Conservation (phyloP, 169 alveolate genomes). For the Plasmodium reichenowi region DNA sequence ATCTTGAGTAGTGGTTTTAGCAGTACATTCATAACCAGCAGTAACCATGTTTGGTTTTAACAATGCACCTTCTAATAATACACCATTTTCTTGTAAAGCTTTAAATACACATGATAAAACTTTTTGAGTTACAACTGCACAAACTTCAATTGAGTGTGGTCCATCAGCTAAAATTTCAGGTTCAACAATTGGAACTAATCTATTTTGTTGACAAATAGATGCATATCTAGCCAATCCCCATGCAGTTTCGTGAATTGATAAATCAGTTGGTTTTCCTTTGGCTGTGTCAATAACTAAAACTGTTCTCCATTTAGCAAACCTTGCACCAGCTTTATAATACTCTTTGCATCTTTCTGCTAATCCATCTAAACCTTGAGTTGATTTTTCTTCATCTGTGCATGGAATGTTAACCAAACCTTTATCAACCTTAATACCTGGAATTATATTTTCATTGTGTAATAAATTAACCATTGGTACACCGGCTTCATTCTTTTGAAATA, state of each 20-base stretch:
- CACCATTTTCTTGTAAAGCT: constrained; percentile 95
- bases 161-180: constrained; percentile 99
- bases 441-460: constrained; percentile 92
- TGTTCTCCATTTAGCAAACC: constrained; percentile 99
- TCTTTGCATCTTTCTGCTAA: constrained; percentile 96
- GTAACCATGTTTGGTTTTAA: constrained; percentile 99
- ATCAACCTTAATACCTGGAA: constrained; percentile 99
- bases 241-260: constrained; percentile 95
- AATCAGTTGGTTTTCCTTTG: constrained; percentile 93
- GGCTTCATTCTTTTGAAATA: constrained; percentile 93
- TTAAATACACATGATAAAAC: constrained; percentile 95
- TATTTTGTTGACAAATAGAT: constrained; percentile 97
- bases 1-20: constrained; percentile 92
- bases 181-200: constrained; percentile 99
- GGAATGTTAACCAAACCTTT: constrained; percentile 94
- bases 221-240: constrained; percentile 99
- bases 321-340: constrained; percentile 98
- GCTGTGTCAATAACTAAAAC: constrained; percentile 94
- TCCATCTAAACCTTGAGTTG: constrained; percentile 97
- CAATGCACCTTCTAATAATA: constrained; percentile 97
- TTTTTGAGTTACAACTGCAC: constrained; percentile 96
- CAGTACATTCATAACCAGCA: constrained; percentile 95
- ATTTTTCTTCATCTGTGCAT: constrained; percentile 92
- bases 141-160: constrained; percentile 94
- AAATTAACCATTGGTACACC: constrained; percentile 92